Percentiles rank a stretch among this genome's conserved stretches.
Conservation (phyloP, 768 basidiomycete genomes). For the Phlebiopsis flavidoalba region DNA sequence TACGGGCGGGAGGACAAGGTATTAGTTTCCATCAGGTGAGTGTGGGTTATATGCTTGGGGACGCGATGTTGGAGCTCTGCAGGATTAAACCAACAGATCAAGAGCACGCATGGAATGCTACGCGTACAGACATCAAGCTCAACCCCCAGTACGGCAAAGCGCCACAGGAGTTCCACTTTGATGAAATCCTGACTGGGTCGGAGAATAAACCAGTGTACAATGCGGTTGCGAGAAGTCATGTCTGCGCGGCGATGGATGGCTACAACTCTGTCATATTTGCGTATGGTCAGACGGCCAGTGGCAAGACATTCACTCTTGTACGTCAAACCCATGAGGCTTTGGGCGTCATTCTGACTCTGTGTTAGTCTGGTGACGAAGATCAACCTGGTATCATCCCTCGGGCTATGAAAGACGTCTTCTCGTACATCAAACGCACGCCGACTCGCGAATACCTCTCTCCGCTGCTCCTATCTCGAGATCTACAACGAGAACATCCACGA, state of each 20-base stretch:
- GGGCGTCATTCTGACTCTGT: neutral
- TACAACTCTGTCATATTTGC: constrained; percentile 97
- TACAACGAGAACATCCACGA: constrained; percentile 93
- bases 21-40: constrained; percentile 75
- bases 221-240: constrained; percentile 71
- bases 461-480: constrained; percentile 95
- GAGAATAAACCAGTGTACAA: constrained; percentile 78
- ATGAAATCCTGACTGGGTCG: constrained; percentile 72
- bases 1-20: constrained; percentile 81
- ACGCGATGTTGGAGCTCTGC: neutral
- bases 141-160: constrained; percentile 50
- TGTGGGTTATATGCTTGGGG: neutral
- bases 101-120: constrained; percentile 52
- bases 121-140: constrained; percentile 53
- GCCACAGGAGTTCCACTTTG: constrained; percentile 58
- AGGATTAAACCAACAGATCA: constrained; percentile 61
- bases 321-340: constrained; percentile 11
- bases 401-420: constrained; percentile 89
- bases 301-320: constrained; percentile 68
- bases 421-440: constrained; percentile 70
- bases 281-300: constrained; percentile 83
- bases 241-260: constrained; percentile 92
- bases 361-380: constrained; percentile 63
- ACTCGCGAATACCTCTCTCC: constrained; percentile 87
- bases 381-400: constrained; percentile 95